phyloP scores from a whole-genome alignment of 2,329 filamentous ascomycete genomes.

The Curvularia sp. region DNA sequence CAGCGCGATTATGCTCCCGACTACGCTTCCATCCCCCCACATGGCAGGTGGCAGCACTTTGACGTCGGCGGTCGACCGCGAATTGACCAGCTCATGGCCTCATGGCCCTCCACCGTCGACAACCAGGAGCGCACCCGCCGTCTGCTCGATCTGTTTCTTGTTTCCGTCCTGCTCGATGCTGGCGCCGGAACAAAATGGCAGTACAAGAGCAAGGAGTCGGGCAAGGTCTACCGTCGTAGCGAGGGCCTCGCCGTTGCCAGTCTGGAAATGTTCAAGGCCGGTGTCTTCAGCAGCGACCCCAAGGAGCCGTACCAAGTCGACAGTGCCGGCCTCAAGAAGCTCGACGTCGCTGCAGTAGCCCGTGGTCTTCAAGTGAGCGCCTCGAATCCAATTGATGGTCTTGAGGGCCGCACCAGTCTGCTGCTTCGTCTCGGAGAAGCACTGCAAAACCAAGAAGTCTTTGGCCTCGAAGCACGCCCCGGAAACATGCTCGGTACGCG shows the following conservation, averaged over 20 bases:
- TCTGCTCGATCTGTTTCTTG: constrained; percentile 77
- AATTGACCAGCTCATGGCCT: constrained; percentile 72
- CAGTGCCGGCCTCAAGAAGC: constrained; percentile 74
- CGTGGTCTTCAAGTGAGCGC: constrained; percentile 84
- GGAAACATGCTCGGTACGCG: constrained; percentile 87
- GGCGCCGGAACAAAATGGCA: constrained; percentile 90
- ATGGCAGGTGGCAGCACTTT: constrained; percentile 82
- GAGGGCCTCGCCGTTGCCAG: constrained; percentile 83
- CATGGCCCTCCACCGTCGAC: constrained; percentile 73
- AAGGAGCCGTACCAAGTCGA: constrained; percentile 89
- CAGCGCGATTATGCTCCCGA: constrained; percentile 72
- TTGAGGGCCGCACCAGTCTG: constrained; percentile 83
- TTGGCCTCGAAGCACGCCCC: constrained; percentile 82
- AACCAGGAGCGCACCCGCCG: constrained; percentile 75
- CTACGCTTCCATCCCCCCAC: constrained; percentile 78
- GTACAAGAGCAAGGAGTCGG: constrained; percentile 90
- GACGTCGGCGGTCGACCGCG: constrained; percentile 79
- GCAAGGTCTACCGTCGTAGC: constrained; percentile 79
- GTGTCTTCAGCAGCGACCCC: constrained; percentile 83
- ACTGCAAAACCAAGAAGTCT: constrained; percentile 80
- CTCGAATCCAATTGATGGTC: constrained; percentile 79
- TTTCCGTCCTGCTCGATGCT: constrained; percentile 84
- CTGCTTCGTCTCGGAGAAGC: constrained; percentile 78
- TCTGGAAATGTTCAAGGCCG: constrained; percentile 92
- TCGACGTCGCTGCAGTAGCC: constrained; percentile 77